Conservation (phyloP, 441 rosid species). For the Hura crepitans region DNA sequence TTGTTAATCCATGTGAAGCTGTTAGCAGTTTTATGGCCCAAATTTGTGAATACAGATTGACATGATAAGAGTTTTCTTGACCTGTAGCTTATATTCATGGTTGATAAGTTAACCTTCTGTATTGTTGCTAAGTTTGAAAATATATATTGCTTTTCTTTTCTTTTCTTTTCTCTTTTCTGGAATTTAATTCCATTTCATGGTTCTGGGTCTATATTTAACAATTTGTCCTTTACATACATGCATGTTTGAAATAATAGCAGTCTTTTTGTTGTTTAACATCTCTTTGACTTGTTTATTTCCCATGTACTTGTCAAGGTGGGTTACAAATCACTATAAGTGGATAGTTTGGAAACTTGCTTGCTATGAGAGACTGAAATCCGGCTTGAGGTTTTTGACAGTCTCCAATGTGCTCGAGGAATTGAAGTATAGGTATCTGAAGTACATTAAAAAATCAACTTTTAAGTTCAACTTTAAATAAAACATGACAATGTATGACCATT, state of each 20-base stretch:
- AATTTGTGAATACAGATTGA: neutral
- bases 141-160: constrained; percentile 7
- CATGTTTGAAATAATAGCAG: neutral
- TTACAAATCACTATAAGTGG: constrained; percentile 85
- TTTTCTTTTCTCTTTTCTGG: no score
- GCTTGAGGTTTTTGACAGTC: constrained; percentile 56
- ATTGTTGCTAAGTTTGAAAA: neutral
- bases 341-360: constrained; percentile 93
- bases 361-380: constrained; percentile 56
- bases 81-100: neutral
- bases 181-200: neutral
- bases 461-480: constrained; percentile 17
- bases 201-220: neutral
- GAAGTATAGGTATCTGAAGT: constrained; percentile 59
- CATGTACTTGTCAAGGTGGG: constrained; percentile 61
- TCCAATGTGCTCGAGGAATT: constrained; percentile 75
- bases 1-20: constrained; percentile 10
- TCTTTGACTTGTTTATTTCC: constrained; percentile 2
- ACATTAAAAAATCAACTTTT: constrained; percentile 16
- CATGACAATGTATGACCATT: constrained; percentile 24
- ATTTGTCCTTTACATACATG: neutral
- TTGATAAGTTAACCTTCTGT: neutral
- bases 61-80: neutral
- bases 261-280: neutral
- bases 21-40: neutral